phyloP scores from a whole-genome alignment of 768 basidiomycete species.

The Podaxis sp. region DNA sequence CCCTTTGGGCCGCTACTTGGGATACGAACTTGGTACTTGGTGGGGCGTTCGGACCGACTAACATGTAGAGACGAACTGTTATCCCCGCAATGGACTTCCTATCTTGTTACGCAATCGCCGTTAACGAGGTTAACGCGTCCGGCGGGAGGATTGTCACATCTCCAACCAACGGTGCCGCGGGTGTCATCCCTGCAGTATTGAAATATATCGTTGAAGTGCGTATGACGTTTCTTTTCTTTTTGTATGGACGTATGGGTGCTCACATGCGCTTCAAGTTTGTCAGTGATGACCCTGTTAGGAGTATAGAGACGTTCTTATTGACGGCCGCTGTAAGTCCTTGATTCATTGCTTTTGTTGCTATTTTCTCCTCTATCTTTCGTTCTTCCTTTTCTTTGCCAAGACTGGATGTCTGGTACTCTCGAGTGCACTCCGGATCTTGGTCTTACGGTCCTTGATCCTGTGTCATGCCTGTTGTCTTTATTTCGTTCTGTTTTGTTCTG shows the following conservation, averaged over 20 bases:
- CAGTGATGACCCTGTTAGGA: conserved; percentile 87
- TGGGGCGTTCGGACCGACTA: not conserved
- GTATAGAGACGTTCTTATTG: conserved; percentile 84
- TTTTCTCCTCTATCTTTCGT: not conserved
- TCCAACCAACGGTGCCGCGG: conserved; percentile 91
- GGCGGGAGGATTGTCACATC: conserved; percentile 95
- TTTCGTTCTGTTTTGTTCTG: too few relatives aligned
- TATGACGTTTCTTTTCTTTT: not conserved
- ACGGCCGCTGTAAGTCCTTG: conserved; percentile 70
- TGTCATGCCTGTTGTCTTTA: too few relatives aligned
- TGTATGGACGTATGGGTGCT: conserved; percentile 6
- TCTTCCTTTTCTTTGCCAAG: not conserved
- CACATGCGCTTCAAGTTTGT: conserved; percentile 57
- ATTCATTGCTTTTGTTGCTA: not conserved
- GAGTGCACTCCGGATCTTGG: not conserved
- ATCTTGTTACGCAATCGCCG: conserved; percentile 91
- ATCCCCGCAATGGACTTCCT: conserved; percentile 95
- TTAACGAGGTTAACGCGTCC: conserved; percentile 92
- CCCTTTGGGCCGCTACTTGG: not conserved
- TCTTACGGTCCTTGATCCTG: too few relatives aligned
- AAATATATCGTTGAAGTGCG: conserved; percentile 85
- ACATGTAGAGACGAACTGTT: conserved; percentile 70
- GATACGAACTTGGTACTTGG: not conserved
- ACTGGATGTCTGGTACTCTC: not conserved
- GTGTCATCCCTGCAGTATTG: conserved; percentile 89